Base-by-base conservation (phyloP, 2,329 filamentous ascomycete species). In the Emergomyces africanus region DNA sequence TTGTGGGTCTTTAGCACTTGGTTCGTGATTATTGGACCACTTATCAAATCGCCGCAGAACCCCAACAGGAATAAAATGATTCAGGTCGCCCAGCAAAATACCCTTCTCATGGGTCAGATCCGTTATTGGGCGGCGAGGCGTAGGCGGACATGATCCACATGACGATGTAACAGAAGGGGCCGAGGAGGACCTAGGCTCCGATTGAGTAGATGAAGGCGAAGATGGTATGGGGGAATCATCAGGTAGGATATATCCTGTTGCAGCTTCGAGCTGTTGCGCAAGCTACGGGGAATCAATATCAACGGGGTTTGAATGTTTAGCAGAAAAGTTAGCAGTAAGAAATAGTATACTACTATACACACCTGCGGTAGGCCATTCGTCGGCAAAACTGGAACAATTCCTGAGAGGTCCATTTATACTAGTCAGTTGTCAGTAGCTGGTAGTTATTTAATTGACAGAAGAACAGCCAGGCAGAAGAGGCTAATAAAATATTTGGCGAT, bases 51-150 rank as follows among this genome's bases (percentile, higher is more conserved):
- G 67, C 33, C 62, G 65, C 49, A 74, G 56, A 25, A 70, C 62
- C 5, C 71, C 71, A n/a, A 71, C 68, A 14, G 69, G 65, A 28
- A 74, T 66, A 50, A 68, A 72, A 12, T 63, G 57, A 6, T 60
- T 55, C 23, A 64, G 20, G 18, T 66, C 63, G 46, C 61, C 60
- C 15, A 64, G 41, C 8, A 60, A 50, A 14, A 37, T 35, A 10
- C 60, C 55, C 14, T 58, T 63, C 30, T 64, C 61, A 15, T 33
- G 18, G 23, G 15, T 35, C 9, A 58, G n/a, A 35, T 58, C 8
- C 28, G 15, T 5, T n/a, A 59, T 15, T 37, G 44, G 14, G 49
- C 9, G 25, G 10, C 14, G 49, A 6, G 33, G 50, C 14, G 53
- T 42, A 53, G 28, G n/a, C 14, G 57, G 20, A 15, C 39, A 37